phyloP scores from a whole-genome alignment of 2,329 filamentous ascomycete species.

The Cercospora sesami region DNA sequence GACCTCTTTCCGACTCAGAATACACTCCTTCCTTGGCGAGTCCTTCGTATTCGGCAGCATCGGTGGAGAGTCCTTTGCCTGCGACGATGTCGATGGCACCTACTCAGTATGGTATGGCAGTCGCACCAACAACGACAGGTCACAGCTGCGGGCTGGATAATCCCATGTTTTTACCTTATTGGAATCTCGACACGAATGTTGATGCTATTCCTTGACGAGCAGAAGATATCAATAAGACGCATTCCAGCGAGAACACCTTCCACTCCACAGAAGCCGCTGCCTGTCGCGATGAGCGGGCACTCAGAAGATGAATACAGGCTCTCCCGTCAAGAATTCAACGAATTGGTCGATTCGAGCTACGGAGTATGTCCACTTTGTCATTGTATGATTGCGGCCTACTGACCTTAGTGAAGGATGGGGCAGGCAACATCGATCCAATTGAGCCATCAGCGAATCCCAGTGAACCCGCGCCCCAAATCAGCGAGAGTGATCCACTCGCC shows the following conservation, averaged over 20 bases:
- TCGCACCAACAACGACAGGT: neutral
- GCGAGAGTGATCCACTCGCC: neutral
- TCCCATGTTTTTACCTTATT: neutral
- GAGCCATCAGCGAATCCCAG: neutral
- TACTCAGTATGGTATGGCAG: neutral
- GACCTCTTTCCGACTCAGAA: slow-evolving; percentile 3
- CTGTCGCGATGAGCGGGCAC: neutral
- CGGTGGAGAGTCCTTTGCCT: slow-evolving; percentile 1
- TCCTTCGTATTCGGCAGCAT: neutral
- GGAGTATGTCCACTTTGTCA: neutral
- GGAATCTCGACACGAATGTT: neutral
- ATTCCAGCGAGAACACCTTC: neutral
- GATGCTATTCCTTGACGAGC: neutral
- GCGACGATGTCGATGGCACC: neutral
- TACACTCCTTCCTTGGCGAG: slow-evolving; percentile 1
- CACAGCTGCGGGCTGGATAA: neutral
- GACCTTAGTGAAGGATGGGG: neutral
- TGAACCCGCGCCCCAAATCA: neutral
- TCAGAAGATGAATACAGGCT: neutral
- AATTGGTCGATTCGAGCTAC: neutral
- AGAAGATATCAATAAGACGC: neutral
- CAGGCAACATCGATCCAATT: neutral
- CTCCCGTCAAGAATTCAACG: neutral
- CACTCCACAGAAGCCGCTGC: neutral
- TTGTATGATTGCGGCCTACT: neutral